Percentiles rank a stretch among this genome's conserved stretches.
These are phyloP conservation scores for Massospora cicadina DNA, from an alignment of 371 early-diverging fungal genomes.

Conservation along the genomic window DNA sequence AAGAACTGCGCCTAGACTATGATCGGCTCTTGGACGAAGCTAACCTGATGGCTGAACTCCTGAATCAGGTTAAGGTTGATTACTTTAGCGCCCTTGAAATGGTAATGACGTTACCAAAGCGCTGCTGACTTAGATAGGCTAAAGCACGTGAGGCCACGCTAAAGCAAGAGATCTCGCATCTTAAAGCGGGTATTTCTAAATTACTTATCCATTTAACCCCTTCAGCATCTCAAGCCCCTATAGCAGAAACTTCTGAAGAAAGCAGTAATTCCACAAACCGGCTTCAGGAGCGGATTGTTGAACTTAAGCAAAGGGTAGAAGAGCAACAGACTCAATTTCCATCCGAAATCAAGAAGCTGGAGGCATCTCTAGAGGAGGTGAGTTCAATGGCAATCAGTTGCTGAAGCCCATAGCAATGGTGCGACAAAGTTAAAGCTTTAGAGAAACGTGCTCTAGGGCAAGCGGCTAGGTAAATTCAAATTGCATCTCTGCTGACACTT, in stretches of 20 bases:
- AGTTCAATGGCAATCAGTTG: neutral
- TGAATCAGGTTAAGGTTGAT: neutral
- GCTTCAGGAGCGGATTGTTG: neutral
- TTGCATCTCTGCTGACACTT: too few relatives aligned
- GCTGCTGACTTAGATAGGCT: too few relatives aligned
- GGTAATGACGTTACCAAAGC: neutral
- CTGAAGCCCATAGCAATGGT: neutral
- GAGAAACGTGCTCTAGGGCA: neutral
- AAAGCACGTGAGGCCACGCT: neutral
- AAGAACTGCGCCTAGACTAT: neutral
- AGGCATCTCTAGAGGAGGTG: neutral
- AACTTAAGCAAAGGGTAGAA: neutral
- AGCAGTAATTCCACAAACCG: too few relatives aligned
- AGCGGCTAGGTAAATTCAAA: neutral
- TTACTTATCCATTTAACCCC: neutral
- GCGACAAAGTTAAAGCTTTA: neutral
- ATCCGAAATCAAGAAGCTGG: neutral
- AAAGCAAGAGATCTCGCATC: neutral
- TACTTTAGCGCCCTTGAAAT: neutral
- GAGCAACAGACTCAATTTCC: neutral
- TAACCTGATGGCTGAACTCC: neutral
- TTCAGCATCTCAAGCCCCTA: neutral
- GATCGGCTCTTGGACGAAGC: neutral
- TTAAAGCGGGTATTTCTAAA: neutral
- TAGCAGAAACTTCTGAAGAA: neutral